These are phyloP conservation scores for Fusarium subtropicale DNA, from an alignment of 2,329 filamentous ascomycete species.

Conservation along the genomic window DNA sequence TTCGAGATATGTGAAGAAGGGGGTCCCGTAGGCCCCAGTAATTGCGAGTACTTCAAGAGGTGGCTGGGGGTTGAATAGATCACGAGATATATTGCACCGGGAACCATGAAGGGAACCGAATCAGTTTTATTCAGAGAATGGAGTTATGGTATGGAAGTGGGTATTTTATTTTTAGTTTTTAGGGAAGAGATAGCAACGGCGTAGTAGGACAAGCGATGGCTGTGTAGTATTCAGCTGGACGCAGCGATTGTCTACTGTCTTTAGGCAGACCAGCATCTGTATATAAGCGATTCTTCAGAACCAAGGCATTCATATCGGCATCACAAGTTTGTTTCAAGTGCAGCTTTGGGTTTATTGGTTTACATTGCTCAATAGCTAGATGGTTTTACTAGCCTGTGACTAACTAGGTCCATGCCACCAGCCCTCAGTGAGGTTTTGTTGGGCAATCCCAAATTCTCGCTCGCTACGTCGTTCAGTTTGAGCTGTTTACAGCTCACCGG, in stretches of 20 bases:
- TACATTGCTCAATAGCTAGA: constrained; percentile 38
- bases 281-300: constrained; percentile 5
- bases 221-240: constrained; percentile 21
- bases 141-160: constrained; percentile 41
- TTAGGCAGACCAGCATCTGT: constrained; percentile 1
- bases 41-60: constrained; percentile 89
- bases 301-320: neutral
- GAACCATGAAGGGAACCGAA: constrained; percentile 3
- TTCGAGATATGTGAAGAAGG: constrained; percentile 93
- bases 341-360: constrained; percentile 32
- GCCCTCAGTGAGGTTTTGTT: constrained; percentile 38
- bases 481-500: constrained; percentile 60
- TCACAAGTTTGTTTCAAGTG: neutral
- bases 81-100: constrained; percentile 13
- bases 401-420: constrained; percentile 35
- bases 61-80: constrained; percentile 73
- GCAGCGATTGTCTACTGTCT: constrained; percentile 14
- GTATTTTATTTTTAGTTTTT: constrained; percentile 21
- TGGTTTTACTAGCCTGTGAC: constrained; percentile 30
- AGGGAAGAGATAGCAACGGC: constrained; percentile 42
- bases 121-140: constrained; percentile 25
- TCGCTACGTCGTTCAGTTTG: constrained; percentile 14
- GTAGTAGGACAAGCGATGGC: constrained; percentile 38
- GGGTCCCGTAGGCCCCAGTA: constrained; percentile 88
- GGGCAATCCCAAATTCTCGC: constrained; percentile 32